These are phyloP conservation scores for Mucor piriformis DNA, from an alignment of 371 early-diverging fungal species.

Conservation along the genomic window DNA sequence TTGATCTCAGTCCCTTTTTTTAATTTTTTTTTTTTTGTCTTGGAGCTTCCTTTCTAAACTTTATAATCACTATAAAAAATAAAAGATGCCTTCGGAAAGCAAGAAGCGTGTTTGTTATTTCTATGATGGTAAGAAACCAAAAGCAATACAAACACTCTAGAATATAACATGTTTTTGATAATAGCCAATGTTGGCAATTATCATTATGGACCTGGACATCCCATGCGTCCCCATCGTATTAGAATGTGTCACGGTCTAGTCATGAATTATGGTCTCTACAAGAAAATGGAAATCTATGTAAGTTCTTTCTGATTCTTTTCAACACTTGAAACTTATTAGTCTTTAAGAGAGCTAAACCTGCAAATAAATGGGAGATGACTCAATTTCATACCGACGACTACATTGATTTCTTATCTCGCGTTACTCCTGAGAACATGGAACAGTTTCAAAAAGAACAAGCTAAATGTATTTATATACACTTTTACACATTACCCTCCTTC, in stretches of 20 bases:
- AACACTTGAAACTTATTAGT: not conserved
- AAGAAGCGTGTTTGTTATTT: conserved; percentile 60
- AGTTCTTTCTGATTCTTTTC: not conserved
- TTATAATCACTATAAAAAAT: not conserved
- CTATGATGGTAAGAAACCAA: conserved; percentile 48
- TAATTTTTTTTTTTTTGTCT: conserved; percentile 6
- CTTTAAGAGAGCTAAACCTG: conserved; percentile 62
- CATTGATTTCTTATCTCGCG: conserved; percentile 88
- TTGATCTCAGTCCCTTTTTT: not conserved
- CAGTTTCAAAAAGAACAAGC: conserved; percentile 59
- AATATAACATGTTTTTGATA: not conserved
- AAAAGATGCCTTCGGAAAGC: conserved; percentile 40
- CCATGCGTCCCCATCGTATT: conserved; percentile 98
- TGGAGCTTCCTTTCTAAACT: not conserved
- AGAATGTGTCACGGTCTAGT: conserved; percentile 93
- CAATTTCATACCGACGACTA: conserved; percentile 97
- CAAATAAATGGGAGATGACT: conserved; percentile 87
- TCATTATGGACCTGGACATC: conserved; percentile 80
- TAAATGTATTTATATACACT: conserved; percentile 63
- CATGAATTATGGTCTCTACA: conserved; percentile 86
- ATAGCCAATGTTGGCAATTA: conserved; percentile 66
- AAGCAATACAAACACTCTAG: not conserved
- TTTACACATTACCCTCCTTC: not conserved
- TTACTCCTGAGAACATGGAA: conserved; percentile 85
- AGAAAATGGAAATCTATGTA: conserved; percentile 76